phyloP scores from a whole-genome alignment of 345 rosid species.

The Aethionema arabicum region DNA sequence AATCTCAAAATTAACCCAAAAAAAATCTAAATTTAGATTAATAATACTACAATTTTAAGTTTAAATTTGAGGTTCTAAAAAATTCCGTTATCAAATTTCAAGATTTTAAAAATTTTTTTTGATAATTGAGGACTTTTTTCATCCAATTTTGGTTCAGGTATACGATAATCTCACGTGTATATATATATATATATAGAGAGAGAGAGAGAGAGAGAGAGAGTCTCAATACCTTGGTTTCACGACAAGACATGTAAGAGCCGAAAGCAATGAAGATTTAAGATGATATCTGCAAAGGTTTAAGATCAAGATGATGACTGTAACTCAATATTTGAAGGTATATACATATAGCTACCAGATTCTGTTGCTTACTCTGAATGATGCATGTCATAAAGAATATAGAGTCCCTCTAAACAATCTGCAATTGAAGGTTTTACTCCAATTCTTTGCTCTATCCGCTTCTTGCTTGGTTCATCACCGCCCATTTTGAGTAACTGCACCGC shows the following conservation, averaged over 20 bases:
- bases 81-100: too few species aligned
- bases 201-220: too few species aligned
- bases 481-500: conserved; percentile 54
- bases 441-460: conserved; percentile 49
- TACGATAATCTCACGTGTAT: too few species aligned
- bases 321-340: neutral
- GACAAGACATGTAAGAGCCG: conserved; percentile 60
- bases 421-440: conserved; percentile 73
- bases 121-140: too few species aligned
- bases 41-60: too few species aligned
- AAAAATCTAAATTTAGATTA: too few species aligned
- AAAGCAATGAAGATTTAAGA: conserved; percentile 64
- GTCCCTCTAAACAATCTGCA: conserved; percentile 71
- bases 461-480: conserved; percentile 28
- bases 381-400: conserved; percentile 63
- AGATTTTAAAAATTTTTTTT: too few species aligned
- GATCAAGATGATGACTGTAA: neutral
- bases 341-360: neutral
- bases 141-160: too few species aligned
- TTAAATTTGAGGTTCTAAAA: too few species aligned
- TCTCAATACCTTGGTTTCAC: conserved; percentile 62
- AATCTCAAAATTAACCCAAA: neutral
- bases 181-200: too few species aligned
- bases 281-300: conserved; percentile 43
- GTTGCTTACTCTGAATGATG: conserved; percentile 63